These are phyloP conservation scores for Naganishia kalamii DNA, from an alignment of 768 basidiomycete species.

Conservation along the genomic window DNA sequence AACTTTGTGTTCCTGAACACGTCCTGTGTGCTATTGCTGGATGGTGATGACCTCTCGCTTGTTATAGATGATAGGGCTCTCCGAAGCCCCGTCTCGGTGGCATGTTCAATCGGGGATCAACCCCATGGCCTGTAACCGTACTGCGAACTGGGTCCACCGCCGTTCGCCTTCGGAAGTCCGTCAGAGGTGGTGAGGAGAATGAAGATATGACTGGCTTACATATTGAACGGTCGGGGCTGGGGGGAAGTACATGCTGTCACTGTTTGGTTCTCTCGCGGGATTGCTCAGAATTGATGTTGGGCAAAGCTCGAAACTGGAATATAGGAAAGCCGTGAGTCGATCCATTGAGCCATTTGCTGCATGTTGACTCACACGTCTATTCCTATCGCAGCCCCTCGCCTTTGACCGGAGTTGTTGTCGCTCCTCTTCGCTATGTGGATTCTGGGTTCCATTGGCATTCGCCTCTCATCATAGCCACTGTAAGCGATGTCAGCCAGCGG, in stretches of 20 bases:
- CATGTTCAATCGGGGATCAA: not conserved
- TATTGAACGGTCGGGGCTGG: conserved; percentile 33
- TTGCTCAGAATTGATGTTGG: conserved; percentile 42
- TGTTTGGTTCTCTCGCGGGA: conserved; percentile 36
- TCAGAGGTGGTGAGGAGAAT: not conserved
- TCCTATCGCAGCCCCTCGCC: conserved; percentile 37
- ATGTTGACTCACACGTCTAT: conserved; percentile 38
- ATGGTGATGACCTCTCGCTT: not conserved
- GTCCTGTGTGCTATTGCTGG: no score
- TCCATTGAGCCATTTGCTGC: not conserved
- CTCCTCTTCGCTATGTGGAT: conserved; percentile 82
- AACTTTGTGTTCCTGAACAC: no score
- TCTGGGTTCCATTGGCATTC: conserved; percentile 66
- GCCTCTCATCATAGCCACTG: conserved; percentile 50
- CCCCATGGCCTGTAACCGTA: conserved; percentile 25
- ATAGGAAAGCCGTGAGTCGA: not conserved
- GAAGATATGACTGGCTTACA: conserved; percentile 6
- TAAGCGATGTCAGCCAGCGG: not conserved
- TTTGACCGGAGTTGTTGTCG: conserved; percentile 41
- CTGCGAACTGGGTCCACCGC: conserved; percentile 18
- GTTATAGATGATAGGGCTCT: not conserved
- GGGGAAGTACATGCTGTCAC: conserved; percentile 43
- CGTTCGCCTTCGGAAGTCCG: conserved; percentile 3
- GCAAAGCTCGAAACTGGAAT: conserved; percentile 39
- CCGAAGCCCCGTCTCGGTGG: no score